These are phyloP conservation scores for Apiospora kogelbergensis DNA, from an alignment of 2,329 filamentous ascomycete genomes.

Conservation along the genomic window DNA sequence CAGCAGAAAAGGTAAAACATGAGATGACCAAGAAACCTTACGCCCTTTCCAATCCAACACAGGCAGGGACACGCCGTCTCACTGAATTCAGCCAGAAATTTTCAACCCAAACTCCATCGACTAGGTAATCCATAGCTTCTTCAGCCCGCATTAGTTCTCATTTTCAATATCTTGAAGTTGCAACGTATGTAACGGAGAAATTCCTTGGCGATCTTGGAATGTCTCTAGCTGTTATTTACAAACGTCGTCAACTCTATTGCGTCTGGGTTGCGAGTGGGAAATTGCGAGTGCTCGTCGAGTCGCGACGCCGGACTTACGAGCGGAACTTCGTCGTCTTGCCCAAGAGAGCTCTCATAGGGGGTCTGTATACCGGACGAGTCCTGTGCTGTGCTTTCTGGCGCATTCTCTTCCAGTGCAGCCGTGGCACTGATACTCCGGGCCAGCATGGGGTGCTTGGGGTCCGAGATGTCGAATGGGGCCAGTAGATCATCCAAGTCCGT, in stretches of 20 bases:
- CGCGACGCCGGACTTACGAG: not conserved
- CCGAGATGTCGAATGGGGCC: not conserved
- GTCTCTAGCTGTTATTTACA: not conserved
- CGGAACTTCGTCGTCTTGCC: not conserved
- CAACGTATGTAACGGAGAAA: not conserved
- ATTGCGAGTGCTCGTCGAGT: not conserved
- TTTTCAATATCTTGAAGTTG: not conserved
- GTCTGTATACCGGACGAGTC: not conserved
- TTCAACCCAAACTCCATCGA: too few species aligned
- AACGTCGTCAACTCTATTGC: too few species aligned
- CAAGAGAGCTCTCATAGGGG: not conserved
- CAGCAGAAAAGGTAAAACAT: too few species aligned
- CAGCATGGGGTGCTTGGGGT: not conserved
- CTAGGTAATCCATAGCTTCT: too few species aligned
- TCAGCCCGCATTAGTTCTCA: too few species aligned
- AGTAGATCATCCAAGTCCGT: not conserved
- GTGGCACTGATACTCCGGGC: not conserved
- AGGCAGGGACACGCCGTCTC: too few species aligned
- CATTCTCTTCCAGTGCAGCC: too few species aligned
- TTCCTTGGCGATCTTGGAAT: not conserved
- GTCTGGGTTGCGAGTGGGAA: not conserved
- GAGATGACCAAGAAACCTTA: too few species aligned
- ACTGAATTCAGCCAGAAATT: too few species aligned
- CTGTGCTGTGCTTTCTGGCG: not conserved
- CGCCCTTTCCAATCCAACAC: too few species aligned